A percentile compares a stretch with the other conserved stretches of the same genome.
Conservation (phyloP, 108 stramenopile genomes). For the Pseudonitzschia multistriata region DNA sequence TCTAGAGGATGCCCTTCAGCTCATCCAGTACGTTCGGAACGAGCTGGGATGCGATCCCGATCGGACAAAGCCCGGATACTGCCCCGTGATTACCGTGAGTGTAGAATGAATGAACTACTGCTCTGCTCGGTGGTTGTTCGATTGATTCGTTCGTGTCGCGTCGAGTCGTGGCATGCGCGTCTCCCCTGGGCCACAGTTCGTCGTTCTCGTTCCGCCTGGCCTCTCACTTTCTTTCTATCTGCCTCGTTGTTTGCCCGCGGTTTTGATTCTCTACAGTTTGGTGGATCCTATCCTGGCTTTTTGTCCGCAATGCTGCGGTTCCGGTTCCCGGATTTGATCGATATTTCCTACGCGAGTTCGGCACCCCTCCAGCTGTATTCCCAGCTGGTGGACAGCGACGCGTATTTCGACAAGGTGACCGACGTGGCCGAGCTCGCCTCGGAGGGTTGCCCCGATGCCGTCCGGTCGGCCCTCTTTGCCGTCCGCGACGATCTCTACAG, state of each 20-base stretch:
- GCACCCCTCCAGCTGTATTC: slow-evolving; percentile 72
- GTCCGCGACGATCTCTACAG: slow-evolving; percentile 26
- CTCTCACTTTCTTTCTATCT: background rate
- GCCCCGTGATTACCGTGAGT: slow-evolving; percentile 70
- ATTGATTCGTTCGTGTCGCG: too few relatives aligned
- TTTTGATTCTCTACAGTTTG: slow-evolving; percentile 11
- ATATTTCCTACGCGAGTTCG: slow-evolving; percentile 61
- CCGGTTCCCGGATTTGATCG: slow-evolving; percentile 58
- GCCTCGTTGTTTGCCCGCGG: too few relatives aligned
- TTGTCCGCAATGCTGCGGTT: slow-evolving; percentile 69
- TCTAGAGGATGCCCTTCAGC: slow-evolving; percentile 25
- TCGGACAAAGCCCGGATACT: slow-evolving; percentile 44
- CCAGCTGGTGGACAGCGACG: slow-evolving; percentile 47
- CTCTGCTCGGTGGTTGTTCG: background rate
- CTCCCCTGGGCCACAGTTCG: background rate
- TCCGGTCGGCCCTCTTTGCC: slow-evolving; percentile 32
- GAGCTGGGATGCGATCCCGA: slow-evolving; percentile 22
- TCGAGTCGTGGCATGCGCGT: background rate
- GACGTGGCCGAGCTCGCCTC: slow-evolving; percentile 54
- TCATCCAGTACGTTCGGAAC: slow-evolving; percentile 17
- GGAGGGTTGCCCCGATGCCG: slow-evolving; percentile 54
- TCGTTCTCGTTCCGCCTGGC: background rate
- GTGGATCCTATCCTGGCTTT: slow-evolving; percentile 85
- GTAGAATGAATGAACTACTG: background rate
- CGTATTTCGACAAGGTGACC: slow-evolving; percentile 69